A percentile compares a stretch with the other conserved stretches of the same genome.
Conservation (phyloP, 2,329 filamentous ascomycete species). For the Fusarium sp. region DNA sequence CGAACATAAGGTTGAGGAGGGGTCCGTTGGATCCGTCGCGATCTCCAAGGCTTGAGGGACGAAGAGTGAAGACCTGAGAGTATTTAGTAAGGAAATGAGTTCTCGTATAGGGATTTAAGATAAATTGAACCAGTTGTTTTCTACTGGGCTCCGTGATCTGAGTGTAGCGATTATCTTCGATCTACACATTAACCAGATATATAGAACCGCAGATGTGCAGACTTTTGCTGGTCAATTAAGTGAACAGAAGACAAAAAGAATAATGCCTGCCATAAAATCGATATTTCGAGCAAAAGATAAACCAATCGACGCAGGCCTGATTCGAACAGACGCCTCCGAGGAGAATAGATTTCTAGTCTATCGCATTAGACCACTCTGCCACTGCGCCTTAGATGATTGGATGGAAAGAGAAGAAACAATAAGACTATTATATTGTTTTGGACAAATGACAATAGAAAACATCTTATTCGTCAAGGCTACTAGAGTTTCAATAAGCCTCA, state of each 20-base stretch:
- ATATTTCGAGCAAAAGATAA: not conserved
- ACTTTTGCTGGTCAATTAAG: not conserved
- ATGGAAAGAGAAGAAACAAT: too few relatives aligned
- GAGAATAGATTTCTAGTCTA: conserved; percentile 31
- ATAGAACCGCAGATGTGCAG: rapidly evolving
- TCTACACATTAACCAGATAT: too few relatives aligned
- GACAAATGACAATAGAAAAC: too few relatives aligned
- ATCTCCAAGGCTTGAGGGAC: not conserved
- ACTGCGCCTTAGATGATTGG: conserved; percentile 21
- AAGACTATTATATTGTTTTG: too few relatives aligned
- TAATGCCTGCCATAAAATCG: rapidly evolving
- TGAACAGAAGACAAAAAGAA: not conserved
- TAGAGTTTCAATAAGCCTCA: not conserved
- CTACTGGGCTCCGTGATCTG: rapidly evolving
- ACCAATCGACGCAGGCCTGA: conserved; percentile 26
- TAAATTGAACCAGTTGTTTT: rapidly evolving
- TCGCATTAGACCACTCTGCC: conserved; percentile 29
- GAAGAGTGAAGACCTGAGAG: rapidly evolving
- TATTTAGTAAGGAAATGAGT: rapidly evolving
- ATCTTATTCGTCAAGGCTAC: rapidly evolving
- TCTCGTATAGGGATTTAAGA: not conserved
- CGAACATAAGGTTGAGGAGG: not conserved
- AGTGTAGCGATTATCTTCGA: too few relatives aligned
- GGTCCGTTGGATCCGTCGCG: not conserved
- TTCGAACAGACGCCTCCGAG: conserved; percentile 28